These are phyloP conservation scores for Leishmania lainsoni DNA, from an alignment of 208 protist species.

Conservation along the genomic window DNA sequence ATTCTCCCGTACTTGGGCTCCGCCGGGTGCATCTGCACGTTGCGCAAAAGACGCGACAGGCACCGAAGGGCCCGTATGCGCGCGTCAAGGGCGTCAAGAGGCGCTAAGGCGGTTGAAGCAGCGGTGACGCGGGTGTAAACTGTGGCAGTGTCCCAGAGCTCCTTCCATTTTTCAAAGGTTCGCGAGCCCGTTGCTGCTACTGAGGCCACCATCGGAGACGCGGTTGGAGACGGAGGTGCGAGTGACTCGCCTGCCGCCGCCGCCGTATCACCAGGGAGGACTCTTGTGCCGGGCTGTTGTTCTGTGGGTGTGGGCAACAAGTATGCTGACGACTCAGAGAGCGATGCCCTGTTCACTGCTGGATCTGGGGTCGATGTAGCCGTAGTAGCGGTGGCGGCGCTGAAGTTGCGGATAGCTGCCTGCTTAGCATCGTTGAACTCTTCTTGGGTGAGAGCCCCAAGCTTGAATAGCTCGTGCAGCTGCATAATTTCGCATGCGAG, in stretches of 20 bases:
- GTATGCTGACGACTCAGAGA: neutral
- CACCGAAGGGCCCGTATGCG: conserved; percentile 42
- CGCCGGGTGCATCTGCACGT: conserved; percentile 39
- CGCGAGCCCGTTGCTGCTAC: neutral
- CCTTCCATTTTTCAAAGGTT: conserved; percentile 15
- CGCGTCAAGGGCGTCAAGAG: conserved; percentile 7
- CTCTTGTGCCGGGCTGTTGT: neutral
- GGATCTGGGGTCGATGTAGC: neutral
- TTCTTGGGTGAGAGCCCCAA: conserved; percentile 53
- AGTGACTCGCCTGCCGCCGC: neutral
- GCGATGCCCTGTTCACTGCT: neutral
- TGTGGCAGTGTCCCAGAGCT: conserved; percentile 11
- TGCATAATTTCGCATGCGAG: conserved; percentile 53
- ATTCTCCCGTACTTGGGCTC: conserved; percentile 61
- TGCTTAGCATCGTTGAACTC: conserved; percentile 71
- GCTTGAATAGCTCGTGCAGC: conserved; percentile 60
- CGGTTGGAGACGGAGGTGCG: too few relatives aligned
- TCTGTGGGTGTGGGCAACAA: neutral
- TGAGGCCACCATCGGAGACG: neutral
- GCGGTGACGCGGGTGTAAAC: neutral
- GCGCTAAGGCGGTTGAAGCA: neutral
- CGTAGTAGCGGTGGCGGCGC: neutral
- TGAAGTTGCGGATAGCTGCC: conserved; percentile 34
- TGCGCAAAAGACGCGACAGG: conserved; percentile 51
- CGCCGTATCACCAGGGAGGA: neutral